These are phyloP conservation scores for Aureobasidium sp. DNA, from an alignment of 2,329 filamentous ascomycete genomes.

Conservation along the genomic window DNA sequence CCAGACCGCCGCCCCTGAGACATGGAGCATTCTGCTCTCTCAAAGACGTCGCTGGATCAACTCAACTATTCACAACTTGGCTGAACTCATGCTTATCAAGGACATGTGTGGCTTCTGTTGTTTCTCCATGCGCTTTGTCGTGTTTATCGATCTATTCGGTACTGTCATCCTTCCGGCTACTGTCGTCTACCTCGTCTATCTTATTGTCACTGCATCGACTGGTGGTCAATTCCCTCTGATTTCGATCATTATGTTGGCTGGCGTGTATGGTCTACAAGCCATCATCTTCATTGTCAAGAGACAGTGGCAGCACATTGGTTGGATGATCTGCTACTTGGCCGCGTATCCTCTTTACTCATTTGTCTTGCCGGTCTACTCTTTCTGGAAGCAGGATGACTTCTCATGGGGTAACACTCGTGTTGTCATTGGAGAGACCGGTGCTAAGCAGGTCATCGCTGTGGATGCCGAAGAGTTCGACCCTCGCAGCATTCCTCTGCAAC, in stretches of 20 bases:
- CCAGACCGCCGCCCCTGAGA: slow-evolving; percentile 86
- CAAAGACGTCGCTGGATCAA: slow-evolving; percentile 99
- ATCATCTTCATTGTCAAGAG: slow-evolving; percentile 94
- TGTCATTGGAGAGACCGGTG: slow-evolving; percentile 88
- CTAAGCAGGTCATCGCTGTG: slow-evolving; percentile 81
- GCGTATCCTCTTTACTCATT: slow-evolving; percentile 94
- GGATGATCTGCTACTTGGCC: slow-evolving; percentile 99
- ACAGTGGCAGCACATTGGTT: slow-evolving; percentile 97
- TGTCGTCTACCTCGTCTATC: slow-evolving; percentile 75
- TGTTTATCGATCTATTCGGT: slow-evolving; percentile 88
- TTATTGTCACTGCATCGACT: slow-evolving; percentile 72
- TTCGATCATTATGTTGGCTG: slow-evolving; percentile 81
- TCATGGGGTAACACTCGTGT: slow-evolving; percentile 97
- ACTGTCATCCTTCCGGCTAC: slow-evolving; percentile 89
- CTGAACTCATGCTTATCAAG: slow-evolving; percentile 80
- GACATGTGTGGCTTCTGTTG: slow-evolving; percentile 98
- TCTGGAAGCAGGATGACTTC: slow-evolving; percentile 99
- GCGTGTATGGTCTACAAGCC: slow-evolving; percentile 90
- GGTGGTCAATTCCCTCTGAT: slow-evolving; percentile 74
- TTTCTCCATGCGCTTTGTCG: slow-evolving; percentile 96
- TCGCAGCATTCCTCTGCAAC: slow-evolving; percentile 83
- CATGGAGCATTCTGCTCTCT: slow-evolving; percentile 90
- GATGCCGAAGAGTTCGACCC: slow-evolving; percentile 83
- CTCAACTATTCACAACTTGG: slow-evolving; percentile 94
- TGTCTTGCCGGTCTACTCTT: slow-evolving; percentile 86